phyloP scores from a whole-genome alignment of 202 grass and related monocot species.

The Hordeum pubiflorum region DNA sequence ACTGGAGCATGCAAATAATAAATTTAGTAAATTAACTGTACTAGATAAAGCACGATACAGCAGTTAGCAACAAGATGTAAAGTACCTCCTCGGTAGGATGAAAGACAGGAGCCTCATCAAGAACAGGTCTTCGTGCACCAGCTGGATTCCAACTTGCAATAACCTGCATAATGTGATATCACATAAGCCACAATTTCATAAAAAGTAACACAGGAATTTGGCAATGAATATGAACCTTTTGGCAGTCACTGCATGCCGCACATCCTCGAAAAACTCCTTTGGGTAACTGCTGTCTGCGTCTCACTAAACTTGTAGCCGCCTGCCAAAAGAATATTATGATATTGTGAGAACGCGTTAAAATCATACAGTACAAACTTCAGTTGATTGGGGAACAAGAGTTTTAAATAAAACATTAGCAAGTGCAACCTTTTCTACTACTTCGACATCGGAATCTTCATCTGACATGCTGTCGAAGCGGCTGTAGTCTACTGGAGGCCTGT shows the following conservation, averaged over 20 bases:
- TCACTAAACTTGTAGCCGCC: slow-evolving; percentile 38
- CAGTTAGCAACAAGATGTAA: slow-evolving; percentile 31
- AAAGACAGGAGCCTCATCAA: slow-evolving; percentile 83
- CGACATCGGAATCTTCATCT: slow-evolving; percentile 59
- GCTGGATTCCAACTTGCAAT: slow-evolving; percentile 76
- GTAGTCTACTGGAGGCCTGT: slow-evolving; percentile 70
- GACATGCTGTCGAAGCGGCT: slow-evolving; percentile 56
- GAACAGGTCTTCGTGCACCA: slow-evolving; percentile 49
- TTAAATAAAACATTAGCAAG: neutral
- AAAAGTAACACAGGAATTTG: neutral
- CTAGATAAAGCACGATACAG: neutral
- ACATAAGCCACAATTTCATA: slow-evolving; percentile 20
- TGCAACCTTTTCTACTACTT: slow-evolving; percentile 47
- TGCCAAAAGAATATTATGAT: slow-evolving; percentile 25
- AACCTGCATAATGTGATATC: slow-evolving; percentile 41
- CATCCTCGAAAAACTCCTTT: slow-evolving; percentile 94
- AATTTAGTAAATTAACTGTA: neutral
- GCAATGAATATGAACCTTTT: slow-evolving; percentile 51
- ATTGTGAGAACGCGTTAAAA: slow-evolving; percentile 16
- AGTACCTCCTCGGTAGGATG: slow-evolving; percentile 79
- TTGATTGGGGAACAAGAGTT: slow-evolving; percentile 19
- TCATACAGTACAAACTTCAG: neutral
- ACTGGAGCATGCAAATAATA: neutral
- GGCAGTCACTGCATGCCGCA: slow-evolving; percentile 55
- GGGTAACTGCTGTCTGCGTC: slow-evolving; percentile 42